Evolutionary conservation across 106 monocot species (phyloP), one percentile per base, ranked within the genome.

Genomic region (Allium fistulosum): DNA sequence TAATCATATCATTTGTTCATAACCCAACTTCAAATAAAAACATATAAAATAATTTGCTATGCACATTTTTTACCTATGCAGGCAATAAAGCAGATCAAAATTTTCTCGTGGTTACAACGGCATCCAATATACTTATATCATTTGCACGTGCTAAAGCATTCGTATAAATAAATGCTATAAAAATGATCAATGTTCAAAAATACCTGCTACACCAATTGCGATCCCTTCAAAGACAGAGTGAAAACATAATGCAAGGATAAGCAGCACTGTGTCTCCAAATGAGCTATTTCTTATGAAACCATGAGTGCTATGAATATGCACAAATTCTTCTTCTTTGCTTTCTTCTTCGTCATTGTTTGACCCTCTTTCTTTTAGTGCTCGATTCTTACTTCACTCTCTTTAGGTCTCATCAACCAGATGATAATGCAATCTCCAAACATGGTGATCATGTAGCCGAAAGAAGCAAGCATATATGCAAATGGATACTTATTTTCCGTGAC

Each of bases 151-250:
- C n/a, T n/a, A n/a, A n/a, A n/a, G n/a, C n/a, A n/a, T n/a, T n/a
- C n/a, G n/a, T n/a, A n/a, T n/a, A n/a, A 37, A 37, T 37, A 37
- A 37, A 1, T 37, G 37, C 37, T 4, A 37, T 37, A 37, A 37
- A 28, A 37, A 37, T 37, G 4, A 37, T 37, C 37, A 37, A 2
- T 37, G 37, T 37, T 2, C 37, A 37, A 37, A 37, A 37, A 37
- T 69, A 92, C 92, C 83, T 58, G 92, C 80, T 65, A 88, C 85
- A 55, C 92, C 88, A 64, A 92, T 82, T 10, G 92, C 92, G 16
- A 92, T 92, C 66, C 92, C 88, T 72, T 92, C 92, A 50, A 88
- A 92, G 12, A 88, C 85, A 17, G 92, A 92, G 66, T 92, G 92
- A 63, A 88, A 88, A 56, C 92, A 88, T 63, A 92, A 61, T 3